Evolutionary conservation across 2,329 filamentous ascomycete genomes (phyloP).

Genomic region (Beauveria bassiana): DNA sequence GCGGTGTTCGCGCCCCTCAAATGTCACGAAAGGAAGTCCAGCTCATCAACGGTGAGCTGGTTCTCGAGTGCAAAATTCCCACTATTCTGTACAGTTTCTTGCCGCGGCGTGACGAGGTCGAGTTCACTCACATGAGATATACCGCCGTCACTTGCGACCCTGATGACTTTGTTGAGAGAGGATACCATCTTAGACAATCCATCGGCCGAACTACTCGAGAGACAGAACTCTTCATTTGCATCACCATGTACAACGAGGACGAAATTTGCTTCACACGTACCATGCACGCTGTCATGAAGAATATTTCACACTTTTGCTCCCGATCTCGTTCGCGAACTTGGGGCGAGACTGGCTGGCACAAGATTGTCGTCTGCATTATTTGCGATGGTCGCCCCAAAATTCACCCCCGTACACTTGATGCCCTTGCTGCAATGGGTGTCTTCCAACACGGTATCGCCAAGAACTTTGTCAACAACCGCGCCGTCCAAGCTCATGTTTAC

Average conservation of each 20-base stretch:
- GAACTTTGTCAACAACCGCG: conserved; percentile 93
- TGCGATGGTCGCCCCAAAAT: conserved; percentile 87
- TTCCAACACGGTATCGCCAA: conserved; percentile 99
- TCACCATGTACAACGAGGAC: conserved; percentile 99
- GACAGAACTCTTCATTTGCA: conserved; percentile 91
- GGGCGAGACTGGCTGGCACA: conserved; percentile 97
- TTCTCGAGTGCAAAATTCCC: conserved; percentile 97
- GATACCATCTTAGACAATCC: conserved; percentile 88
- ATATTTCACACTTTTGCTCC: conserved; percentile 93
- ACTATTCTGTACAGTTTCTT: conserved; percentile 97
- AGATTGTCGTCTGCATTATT: conserved; percentile 96
- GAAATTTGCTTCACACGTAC: conserved; percentile 94
- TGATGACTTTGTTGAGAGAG: conserved; percentile 80
- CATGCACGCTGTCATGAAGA: conserved; percentile 98
- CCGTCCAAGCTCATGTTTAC: conserved; percentile 94
- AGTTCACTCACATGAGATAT: conserved; percentile 98
- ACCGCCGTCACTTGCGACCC: conserved; percentile 98
- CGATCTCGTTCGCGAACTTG: conserved; percentile 88
- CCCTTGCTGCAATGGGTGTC: conserved; percentile 90
- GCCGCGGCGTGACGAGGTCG: conserved; percentile 82
- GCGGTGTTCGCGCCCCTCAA: conserved; percentile 79
- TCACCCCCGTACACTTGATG: conserved; percentile 86
- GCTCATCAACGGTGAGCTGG: conserved; percentile 94
- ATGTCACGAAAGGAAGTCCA: conserved; percentile 91
- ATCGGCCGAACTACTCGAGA: conserved; percentile 78